Evolutionary conservation across 208 protist genomes (phyloP), one percentile per base, ranked within the genome.

Genomic region (Phytomonas sp.): DNA sequence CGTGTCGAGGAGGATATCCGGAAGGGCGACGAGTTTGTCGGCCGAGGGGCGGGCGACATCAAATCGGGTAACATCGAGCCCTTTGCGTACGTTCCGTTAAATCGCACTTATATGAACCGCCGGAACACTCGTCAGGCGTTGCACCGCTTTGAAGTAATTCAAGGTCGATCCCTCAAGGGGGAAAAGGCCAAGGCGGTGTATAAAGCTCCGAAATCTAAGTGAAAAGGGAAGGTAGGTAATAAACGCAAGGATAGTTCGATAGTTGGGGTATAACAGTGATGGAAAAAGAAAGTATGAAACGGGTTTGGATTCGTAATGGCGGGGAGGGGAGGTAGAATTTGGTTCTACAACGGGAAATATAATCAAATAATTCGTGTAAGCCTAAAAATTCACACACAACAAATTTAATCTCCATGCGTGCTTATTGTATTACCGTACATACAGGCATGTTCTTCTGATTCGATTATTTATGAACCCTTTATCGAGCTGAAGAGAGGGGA

Each of bases 41-140:
- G 90, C 51, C 72, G 72, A 15, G 90, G 90, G 23, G 78, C 76
- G 4, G 92, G 92, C 33, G 92, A 97, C 81, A 81, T 97, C 46
- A 85, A 88, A 51, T 85, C 87, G 26, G 92, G 92, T 30, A 89
- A 82, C 68, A 20, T 93, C 28, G 92, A 94, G 23, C 92, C 92
- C 28, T 97, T 82, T 74, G 92, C 92, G 4, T 97, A 97, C 73
- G 88, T 97, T 40, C 92, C 92, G 59, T 82, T 97, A 26, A 97
- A 96, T 71, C 79, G 87, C 5, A 79, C 83, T 30, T 96, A 89
- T 82, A 93, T 97, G 87, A 97, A 97, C 74, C 80, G 80, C n/a
- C 89, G 92, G 36, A 80, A 93, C 68, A 75, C 82, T 30, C 87
- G 86, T 29, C 78, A 95, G 68, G 87, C 85, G 26, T 72, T 96